Percentiles rank a stretch among this genome's conserved stretches.
Evolutionary conservation across 2,329 filamentous ascomycete genomes (phyloP).

Genomic region (Neofusicoccum sp.): DNA sequence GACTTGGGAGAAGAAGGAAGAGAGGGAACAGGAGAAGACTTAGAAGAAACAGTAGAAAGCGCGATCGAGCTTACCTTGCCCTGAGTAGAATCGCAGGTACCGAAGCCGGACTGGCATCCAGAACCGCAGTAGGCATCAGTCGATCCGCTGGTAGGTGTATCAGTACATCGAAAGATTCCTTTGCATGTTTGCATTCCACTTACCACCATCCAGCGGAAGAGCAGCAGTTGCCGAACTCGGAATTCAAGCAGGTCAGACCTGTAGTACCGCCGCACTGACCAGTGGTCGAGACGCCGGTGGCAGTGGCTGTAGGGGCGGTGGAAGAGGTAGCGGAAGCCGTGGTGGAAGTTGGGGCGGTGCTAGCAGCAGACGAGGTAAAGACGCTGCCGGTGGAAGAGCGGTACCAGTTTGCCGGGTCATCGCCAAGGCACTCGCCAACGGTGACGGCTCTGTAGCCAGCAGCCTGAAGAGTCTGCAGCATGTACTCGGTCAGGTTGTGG

Average conservation of each 20-base stretch:
- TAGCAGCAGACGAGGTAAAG: conserved; percentile 27
- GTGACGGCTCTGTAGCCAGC: conserved; percentile 47
- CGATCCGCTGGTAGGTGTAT: conserved; percentile 5
- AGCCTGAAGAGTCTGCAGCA: conserved; percentile 40
- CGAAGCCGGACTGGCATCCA: conserved; percentile 29
- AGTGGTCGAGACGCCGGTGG: conserved; percentile 23
- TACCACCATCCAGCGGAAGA: conserved; percentile 22
- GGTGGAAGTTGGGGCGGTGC: conserved; percentile 29
- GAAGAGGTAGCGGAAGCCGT: conserved; percentile 29
- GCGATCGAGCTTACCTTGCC: conserved; percentile 15
- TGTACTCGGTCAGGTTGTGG: conserved; percentile 43
- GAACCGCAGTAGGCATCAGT: conserved; percentile 27
- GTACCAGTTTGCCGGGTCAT: conserved; percentile 49
- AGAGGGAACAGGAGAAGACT: not conserved
- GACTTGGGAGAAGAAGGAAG: not conserved
- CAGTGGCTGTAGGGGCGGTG: conserved; percentile 9
- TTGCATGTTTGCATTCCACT: not conserved
- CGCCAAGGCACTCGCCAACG: conserved; percentile 48
- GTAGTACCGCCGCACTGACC: conserved; percentile 25
- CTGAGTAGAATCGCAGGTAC: conserved; percentile 23
- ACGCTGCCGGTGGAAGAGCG: conserved; percentile 28
- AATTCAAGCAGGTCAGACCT: conserved; percentile 17
- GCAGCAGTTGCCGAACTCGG: conserved; percentile 26
- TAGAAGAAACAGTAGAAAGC: conserved; percentile 18
- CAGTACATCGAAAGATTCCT: not conserved